phyloP scores from a whole-genome alignment of 805 yeast genomes.

The Nakazawaea peltata region DNA sequence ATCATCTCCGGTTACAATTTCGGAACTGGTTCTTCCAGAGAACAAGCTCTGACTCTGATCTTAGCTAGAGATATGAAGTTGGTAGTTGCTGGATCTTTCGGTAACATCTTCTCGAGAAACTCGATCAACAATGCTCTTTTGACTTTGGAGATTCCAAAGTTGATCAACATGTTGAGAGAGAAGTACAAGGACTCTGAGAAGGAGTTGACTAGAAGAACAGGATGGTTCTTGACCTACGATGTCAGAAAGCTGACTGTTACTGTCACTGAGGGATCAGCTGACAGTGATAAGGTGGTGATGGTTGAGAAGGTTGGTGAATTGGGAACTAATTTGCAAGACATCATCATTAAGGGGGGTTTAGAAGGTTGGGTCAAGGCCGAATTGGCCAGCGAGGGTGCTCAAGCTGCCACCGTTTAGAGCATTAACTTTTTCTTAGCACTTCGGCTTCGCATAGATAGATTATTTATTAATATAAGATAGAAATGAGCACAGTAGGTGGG shows the following conservation, averaged over 20 bases:
- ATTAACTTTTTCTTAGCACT: no score
- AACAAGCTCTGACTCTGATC: conserved; percentile 98
- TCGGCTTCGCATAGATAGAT: neutral
- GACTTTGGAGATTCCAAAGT: conserved; percentile 87
- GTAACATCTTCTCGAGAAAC: conserved; percentile 93
- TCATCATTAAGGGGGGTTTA: conserved; percentile 93
- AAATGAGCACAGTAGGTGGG: no score
- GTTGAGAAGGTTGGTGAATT: conserved; percentile 91
- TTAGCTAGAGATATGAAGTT: conserved; percentile 88
- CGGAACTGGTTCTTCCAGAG: conserved; percentile 98
- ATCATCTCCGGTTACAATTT: conserved; percentile 89
- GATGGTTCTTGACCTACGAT: conserved; percentile 90
- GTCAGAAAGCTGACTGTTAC: conserved; percentile 77
- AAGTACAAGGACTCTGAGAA: conserved; percentile 44
- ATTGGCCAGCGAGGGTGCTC: conserved; percentile 19
- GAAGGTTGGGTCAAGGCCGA: conserved; percentile 96
- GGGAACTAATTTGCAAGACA: conserved; percentile 93
- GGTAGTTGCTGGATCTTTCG: conserved; percentile 95
- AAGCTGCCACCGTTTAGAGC: neutral
- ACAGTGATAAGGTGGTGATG: conserved; percentile 47
- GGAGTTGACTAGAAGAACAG: conserved; percentile 90
- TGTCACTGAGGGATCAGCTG: conserved; percentile 65
- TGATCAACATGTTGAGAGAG: conserved; percentile 70
- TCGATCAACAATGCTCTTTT: conserved; percentile 92
- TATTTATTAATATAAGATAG: neutral